phyloP scores from a whole-genome alignment of 2,329 filamentous ascomycete species.

The Alternaria ethzedia region DNA sequence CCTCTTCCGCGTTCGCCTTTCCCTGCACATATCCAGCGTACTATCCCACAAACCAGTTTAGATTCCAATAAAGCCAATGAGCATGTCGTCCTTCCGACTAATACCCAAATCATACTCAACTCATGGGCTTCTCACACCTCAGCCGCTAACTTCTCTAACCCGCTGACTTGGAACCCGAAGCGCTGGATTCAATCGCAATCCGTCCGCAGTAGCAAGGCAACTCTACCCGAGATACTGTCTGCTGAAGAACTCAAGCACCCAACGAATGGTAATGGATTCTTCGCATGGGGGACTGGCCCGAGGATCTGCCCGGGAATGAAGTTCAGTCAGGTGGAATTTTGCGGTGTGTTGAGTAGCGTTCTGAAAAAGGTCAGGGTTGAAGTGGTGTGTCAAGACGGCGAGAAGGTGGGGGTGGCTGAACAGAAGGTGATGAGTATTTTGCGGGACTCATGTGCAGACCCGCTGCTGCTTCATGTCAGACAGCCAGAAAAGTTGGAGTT shows the following conservation, averaged over 20 bases:
- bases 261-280: conserved; percentile 34
- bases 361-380: conserved; percentile 14
- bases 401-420: background rate
- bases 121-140: conserved; percentile 37
- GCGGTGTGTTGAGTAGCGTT: conserved; percentile 50
- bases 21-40: background rate
- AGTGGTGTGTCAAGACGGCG: background rate
- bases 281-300: conserved; percentile 59
- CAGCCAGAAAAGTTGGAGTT: conserved; percentile 8
- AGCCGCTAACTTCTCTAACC: conserved; percentile 30
- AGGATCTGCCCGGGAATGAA: conserved; percentile 61
- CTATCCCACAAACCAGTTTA: conserved; percentile 3
- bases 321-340: conserved; percentile 64
- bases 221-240: background rate
- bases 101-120: conserved; percentile 22
- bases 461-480: conserved; percentile 19
- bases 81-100: conserved; percentile 16
- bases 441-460: conserved; percentile 13
- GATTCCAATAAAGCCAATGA: background rate
- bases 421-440: conserved; percentile 12
- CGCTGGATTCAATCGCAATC: conserved; percentile 38
- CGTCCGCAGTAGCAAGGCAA: background rate
- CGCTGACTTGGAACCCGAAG: conserved; percentile 37
- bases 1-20: conserved; percentile 19
- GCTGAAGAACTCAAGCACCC: conserved; percentile 12